Evolutionary conservation across 768 basidiomycete species (phyloP), one percentile per base, ranked within the genome.

Genomic region (Strobilomyces dryophilus): DNA sequence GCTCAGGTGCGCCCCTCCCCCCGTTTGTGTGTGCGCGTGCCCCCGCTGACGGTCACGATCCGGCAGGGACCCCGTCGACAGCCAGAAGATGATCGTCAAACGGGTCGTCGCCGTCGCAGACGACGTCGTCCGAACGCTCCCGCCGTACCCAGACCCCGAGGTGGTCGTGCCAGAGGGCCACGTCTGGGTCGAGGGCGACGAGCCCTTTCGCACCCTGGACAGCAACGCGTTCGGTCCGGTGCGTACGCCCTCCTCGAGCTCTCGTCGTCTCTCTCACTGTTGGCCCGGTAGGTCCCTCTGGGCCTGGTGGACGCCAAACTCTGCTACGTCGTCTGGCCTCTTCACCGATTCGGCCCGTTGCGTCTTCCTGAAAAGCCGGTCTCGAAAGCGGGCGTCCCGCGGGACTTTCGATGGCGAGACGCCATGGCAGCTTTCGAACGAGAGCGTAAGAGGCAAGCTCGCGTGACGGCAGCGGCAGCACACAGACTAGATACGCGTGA

Each of bases 141-240:
- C 86, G 20, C 86, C 87, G 4, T 85, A 83, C 60, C 81, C 82
- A 1, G 76, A 80, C 18, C 51, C 71, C 5, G 73, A 80, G 52
- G 79, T 84, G 8, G 63, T 53, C 26, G 68, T 90, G 34, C 87
- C 87, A 4, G 53, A 70, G 59, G 85, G 85, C 1, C 82, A 88
- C 54, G 73, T 82, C 37, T 90, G 88, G 88, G 76, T 89, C 47
- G 87, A 90, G 78, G 87, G 66, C 31, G 64, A 58, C 31, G 61
- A 64, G 26, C 40, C 61, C 5, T 69, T 53, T 26, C 75, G 80
- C 51, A 85, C 81, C 9, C 75, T 83, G 49, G 88, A 89, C 61
- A 89, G 86, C 71, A 89, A 88, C 64, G 66, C 72, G 1, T 87
- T 85, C 65, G 87, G 88, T 8, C 83, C 87, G 9, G 86, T 87